Evolutionary conservation across 2,329 filamentous ascomycete species (phyloP), one percentile per base, ranked within the genome.

Genomic region (Bipolaris zeicola): DNA sequence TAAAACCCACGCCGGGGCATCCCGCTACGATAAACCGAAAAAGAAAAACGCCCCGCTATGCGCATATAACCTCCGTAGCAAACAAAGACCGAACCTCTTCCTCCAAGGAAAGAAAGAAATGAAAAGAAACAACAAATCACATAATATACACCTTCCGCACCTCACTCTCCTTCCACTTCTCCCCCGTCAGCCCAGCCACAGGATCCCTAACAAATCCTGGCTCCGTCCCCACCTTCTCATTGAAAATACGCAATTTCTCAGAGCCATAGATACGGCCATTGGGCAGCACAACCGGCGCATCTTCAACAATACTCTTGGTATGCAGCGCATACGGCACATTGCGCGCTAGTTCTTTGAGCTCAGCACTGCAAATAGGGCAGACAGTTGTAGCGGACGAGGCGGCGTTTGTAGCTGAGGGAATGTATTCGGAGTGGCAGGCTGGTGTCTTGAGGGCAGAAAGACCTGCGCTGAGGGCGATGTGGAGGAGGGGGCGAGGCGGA

Each of bases 391-490:
- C 89, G 1, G 87, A 87, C 1, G 89, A 84, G 26, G 80, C 82
- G n/a, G 76, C 71, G 64, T 79, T 77, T 16, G 81, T 80, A 13
- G 79, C 83, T 8, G 84, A 83, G 1, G 85, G 83, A 4, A 85
- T 80, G 64, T 83, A 83, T 20, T 81, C 79, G 1, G 89, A 89
- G 78, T 98, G 93, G 74, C 95, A 99, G 14, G 92, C 88, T 0
- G 95, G 95, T 0, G 95, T 98, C 77, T 99, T 99, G 64, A 99
- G 87, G 1, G 95, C 93, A 0, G 93, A 97, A 8, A 99, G 85
- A 6, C 95, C 95, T 0, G 93, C 92, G 0, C 89, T 92, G 8
- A 99, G 85, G 11, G 95, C 95, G 60, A 96, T 89, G 77, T 98
- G 92, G 24, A 99, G 86, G 16, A 97, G 85, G 0, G 95, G 93